Base-by-base conservation (phyloP, 768 basidiomycete species). In the Dioszegia hungarica region DNA sequence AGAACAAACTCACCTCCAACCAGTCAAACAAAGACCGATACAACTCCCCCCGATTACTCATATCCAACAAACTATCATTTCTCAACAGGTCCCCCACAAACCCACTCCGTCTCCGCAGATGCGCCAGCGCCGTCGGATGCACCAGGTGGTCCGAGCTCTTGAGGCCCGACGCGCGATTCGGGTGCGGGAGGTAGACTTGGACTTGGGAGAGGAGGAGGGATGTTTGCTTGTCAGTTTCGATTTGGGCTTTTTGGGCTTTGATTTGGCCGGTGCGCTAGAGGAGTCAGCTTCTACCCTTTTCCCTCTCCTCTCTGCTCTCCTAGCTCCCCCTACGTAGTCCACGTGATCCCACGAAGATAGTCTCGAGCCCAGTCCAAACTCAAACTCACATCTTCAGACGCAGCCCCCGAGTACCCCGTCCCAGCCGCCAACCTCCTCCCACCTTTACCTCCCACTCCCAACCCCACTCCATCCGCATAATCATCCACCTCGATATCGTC, bases 51-150 rank as follows among this genome's bases (percentile, higher is more conserved):
- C 93, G 86, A 59, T 92, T 89, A 10, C 89, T 90, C 91, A 95
- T 94, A 70, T 95, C 93, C 40, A 89, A 83, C 44, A 97, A 78
- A 15, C 93, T 94, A 75, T 95, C 92, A 66, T 94, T 94, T 60
- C 89, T 82, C 37, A 95, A 80, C 38, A 95, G 83, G 33, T 86
- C 83, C 60, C 88, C 90, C 54, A 95, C 83, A 70, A 85, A 85
- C 70, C 91, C 93, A 79, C 95, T 95, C 31, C 92, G 82, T 62
- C 93, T 79, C 38, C 93, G 84, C 54, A 97, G 85, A 77, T 93
- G 93, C 10, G 91, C 90, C 34, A 97, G 79, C 2, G 91, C 84
- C 2, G 90, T 93, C 1, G 92, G 92, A 56, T 68, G 65, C 9
- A 73, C 67, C 10, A 67, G 82, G 68, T 89, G 93, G 78, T 97